Evolutionary conservation across 2,329 filamentous ascomycete species (phyloP), one percentile per base, ranked within the genome.

Genomic region (Parascedosporium putredinis): DNA sequence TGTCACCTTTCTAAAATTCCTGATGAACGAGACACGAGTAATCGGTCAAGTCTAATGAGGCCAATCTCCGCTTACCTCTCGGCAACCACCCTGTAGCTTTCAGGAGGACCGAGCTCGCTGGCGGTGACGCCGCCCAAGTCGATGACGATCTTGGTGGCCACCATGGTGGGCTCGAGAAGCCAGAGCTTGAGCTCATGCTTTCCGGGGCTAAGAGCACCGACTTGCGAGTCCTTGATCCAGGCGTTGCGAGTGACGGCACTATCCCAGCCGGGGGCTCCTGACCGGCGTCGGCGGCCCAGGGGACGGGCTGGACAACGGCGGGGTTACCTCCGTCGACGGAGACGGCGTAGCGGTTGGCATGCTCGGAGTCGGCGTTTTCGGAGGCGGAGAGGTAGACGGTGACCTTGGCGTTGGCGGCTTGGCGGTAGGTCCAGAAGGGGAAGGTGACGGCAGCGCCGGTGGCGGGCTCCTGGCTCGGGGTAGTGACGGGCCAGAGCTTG

Each of bases 361-460:
- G 54, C 31, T 74, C 68, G 20, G 73, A 74, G 3, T 75, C 65
- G 55, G 75, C 75, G 58, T 79, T 79, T 38, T 72, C 68, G 1
- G 65, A 67, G 0, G 75, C 74, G 4, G 73, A 76, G 52, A 81
- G 66, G 59, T 71, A 72, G 3, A 79, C 64, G 0, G 60, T 72
- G 1, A 71, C 61, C 54, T 69, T 70, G 36, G 60, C 62, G n/a
- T 65, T 66, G 3, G 69, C 60, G 22, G 46, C 20, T 50, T 71
- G 69, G 36, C 72, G 76, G 65, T 81, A 84, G 10, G 79, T 68
- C 61, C 79, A 84, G 52, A 84, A 58, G 47, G 75, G 68, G 59
- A 83, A 86, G 53, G 78, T 73, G 7, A 84, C 68, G 3, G 71
- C 72, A 1, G 80, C 79, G 0, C 69, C 74, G 7, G 68, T 67